Evolutionary conservation across 768 basidiomycete genomes (phyloP).

Genomic region (Rubroboletus satanas): DNA sequence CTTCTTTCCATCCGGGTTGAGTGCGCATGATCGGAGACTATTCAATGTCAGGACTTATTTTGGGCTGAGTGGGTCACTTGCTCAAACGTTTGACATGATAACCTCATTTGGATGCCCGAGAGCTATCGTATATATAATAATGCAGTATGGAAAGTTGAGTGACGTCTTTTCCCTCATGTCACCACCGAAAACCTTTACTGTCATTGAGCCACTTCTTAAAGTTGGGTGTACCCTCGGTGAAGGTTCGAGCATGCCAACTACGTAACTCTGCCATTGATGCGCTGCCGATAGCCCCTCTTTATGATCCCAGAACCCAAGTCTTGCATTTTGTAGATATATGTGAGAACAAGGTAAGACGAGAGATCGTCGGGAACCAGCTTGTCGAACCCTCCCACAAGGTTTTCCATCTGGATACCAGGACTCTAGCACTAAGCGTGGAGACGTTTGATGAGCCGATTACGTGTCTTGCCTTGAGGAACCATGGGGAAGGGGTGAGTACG

Average conservation of each 20-base stretch:
- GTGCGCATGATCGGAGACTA: not conserved
- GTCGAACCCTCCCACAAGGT: slow-evolving; percentile 12
- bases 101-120: slow-evolving; percentile 6
- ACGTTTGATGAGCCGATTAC: slow-evolving; percentile 53
- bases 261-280: not conserved
- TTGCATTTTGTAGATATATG: slow-evolving; percentile 69
- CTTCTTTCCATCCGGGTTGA: not conserved
- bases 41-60: not conserved
- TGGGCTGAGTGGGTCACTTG: slow-evolving; percentile 5
- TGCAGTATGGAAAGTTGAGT: not conserved
- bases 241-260: slow-evolving; percentile 37
- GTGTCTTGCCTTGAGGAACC: slow-evolving; percentile 51
- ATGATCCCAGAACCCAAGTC: slow-evolving; percentile 48
- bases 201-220: slow-evolving; percentile 44
- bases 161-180: slow-evolving; percentile 7
- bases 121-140: slow-evolving; percentile 8
- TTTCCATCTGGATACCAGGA: slow-evolving; percentile 40
- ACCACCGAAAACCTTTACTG: slow-evolving; percentile 15
- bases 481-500: slow-evolving; percentile 26
- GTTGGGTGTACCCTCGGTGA: slow-evolving; percentile 59
- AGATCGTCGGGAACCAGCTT: not conserved
- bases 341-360: slow-evolving; percentile 15
- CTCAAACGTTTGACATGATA: slow-evolving; percentile 2
- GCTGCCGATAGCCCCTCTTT: slow-evolving; percentile 49
- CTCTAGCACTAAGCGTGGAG: slow-evolving; percentile 40